Conservation (phyloP, 2,329 filamentous ascomycete species). For the Aureobasidium musti region DNA sequence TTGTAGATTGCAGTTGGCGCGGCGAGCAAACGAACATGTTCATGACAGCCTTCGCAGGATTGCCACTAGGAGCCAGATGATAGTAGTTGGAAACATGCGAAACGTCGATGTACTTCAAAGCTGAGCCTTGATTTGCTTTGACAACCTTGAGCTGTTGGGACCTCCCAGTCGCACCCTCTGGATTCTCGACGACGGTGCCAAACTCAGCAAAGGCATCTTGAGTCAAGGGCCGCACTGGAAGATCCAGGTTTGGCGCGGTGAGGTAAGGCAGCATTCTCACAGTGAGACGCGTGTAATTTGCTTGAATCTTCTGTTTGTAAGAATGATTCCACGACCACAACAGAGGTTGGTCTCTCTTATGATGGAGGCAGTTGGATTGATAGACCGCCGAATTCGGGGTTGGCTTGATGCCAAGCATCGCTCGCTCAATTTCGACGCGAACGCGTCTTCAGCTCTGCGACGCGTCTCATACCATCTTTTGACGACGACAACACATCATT, state of each 20-base stretch:
- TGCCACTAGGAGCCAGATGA: conserved; percentile 61
- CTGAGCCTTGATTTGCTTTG: conserved; percentile 80
- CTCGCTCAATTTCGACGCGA: neutral
- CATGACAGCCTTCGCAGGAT: conserved; percentile 64
- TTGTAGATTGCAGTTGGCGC: conserved; percentile 51
- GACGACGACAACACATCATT: conserved; percentile 12
- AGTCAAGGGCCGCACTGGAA: conserved; percentile 68
- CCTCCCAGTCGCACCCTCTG: conserved; percentile 44
- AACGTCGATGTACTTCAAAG: conserved; percentile 81
- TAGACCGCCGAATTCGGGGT: conserved; percentile 8
- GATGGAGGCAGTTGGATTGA: neutral
- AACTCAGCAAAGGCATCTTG: conserved; percentile 71
- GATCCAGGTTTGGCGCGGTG: conserved; percentile 43
- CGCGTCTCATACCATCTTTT: conserved; percentile 15
- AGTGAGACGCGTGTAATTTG: neutral
- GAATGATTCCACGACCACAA: neutral
- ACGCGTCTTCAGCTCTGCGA: conserved; percentile 23
- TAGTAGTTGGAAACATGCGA: conserved; percentile 75
- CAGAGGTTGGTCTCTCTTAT: neutral
- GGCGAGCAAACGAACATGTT: conserved; percentile 89
- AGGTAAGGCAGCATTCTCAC: conserved; percentile 37
- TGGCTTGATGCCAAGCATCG: neutral
- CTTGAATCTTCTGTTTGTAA: neutral
- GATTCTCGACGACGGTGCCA: conserved; percentile 77
- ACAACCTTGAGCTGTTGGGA: conserved; percentile 49